phyloP scores from a whole-genome alignment of 192 early-diverging fungal genomes.

The Phycomyces nitens region DNA sequence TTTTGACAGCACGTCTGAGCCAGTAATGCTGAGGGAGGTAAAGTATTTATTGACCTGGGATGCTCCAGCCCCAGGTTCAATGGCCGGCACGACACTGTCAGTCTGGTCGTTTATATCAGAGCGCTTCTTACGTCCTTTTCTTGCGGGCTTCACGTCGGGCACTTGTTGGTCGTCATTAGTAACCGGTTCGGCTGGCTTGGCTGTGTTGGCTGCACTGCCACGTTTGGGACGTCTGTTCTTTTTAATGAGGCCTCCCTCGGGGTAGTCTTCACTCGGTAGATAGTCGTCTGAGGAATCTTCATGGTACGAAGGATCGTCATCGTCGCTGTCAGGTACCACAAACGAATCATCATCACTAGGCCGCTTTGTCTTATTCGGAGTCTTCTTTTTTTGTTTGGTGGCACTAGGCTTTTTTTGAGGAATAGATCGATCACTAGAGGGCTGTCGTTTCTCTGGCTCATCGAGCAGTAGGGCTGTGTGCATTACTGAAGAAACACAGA shows the following conservation, averaged over 20 bases:
- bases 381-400: neutral
- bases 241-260: too few species aligned
- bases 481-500: slow-evolving; percentile 13
- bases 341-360: slow-evolving; percentile 1
- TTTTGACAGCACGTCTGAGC: slow-evolving; percentile 3
- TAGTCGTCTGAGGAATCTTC: too few species aligned
- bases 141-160: neutral
- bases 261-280: too few species aligned
- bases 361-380: slow-evolving; percentile 3
- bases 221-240: too few species aligned
- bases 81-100: neutral
- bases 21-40: neutral
- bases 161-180: neutral
- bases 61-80: neutral
- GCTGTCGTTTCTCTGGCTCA: neutral
- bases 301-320: neutral
- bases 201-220: neutral
- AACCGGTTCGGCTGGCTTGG: neutral
- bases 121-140: slow-evolving; percentile 2
- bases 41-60: slow-evolving; percentile 9
- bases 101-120: slow-evolving; percentile 14
- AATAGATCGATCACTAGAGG: neutral
- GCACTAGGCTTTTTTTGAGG: neutral
- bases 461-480: slow-evolving; percentile 2
- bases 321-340: neutral